A percentile compares a stretch with the other conserved stretches of the same genome.
phyloP scores from a whole-genome alignment of 192 early-diverging fungal genomes.

The Allomyces arbusculus region DNA sequence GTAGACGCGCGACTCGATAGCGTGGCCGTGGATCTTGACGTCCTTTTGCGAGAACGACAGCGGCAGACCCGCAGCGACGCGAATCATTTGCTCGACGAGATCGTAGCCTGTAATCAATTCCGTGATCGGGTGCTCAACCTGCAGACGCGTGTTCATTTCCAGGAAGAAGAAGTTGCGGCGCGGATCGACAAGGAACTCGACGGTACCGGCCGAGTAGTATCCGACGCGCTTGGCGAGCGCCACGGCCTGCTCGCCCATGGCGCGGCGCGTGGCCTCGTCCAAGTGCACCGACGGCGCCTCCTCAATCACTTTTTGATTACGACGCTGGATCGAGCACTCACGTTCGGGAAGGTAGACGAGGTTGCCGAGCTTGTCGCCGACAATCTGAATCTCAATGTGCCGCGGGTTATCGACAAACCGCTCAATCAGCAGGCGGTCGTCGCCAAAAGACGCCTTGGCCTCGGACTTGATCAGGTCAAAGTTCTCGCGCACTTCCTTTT shows the following conservation, averaged over 20 bases:
- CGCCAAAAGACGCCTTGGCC: conserved; percentile 67
- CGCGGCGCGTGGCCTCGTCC: conserved; percentile 32
- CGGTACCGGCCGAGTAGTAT: conserved; percentile 57
- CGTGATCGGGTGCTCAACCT: conserved; percentile 65
- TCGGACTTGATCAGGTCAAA: conserved; percentile 62
- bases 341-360: conserved; percentile 72
- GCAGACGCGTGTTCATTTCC: conserved; percentile 64
- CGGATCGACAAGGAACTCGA: conserved; percentile 53
- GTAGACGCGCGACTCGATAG: conserved; percentile 87
- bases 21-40: conserved; percentile 67
- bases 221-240: conserved; percentile 50
- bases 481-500: conserved; percentile 44
- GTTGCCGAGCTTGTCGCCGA: conserved; percentile 50
- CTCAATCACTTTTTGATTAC: conserved; percentile 67
- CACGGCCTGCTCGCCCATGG: conserved; percentile 61
- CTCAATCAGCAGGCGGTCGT: conserved; percentile 73
- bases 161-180: conserved; percentile 57
- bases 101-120: conserved; percentile 68
- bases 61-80: conserved; percentile 59
- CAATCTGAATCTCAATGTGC: conserved; percentile 55
- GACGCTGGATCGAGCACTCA: conserved; percentile 63
- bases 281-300: conserved; percentile 63
- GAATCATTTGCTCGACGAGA: conserved; percentile 90
- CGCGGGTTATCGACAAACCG: conserved; percentile 72
- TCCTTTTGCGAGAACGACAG: conserved; percentile 53